Percentiles rank a stretch among this genome's conserved stretches.
phyloP scores from a whole-genome alignment of 345 rosid species.

The Syzygium oleosum region DNA sequence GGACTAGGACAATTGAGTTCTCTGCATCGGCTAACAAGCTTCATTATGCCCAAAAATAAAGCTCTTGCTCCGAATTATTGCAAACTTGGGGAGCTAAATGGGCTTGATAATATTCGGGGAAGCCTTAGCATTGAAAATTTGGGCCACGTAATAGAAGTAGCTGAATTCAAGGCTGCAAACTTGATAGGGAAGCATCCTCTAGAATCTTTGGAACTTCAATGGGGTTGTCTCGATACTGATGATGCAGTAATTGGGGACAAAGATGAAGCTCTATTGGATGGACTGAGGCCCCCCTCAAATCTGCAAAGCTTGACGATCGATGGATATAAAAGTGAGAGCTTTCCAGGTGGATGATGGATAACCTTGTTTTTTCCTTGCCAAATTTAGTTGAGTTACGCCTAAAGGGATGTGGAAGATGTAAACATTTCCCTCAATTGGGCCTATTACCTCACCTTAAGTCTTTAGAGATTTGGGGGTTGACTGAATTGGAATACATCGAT shows the following conservation, averaged over 20 bases:
- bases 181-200: not conserved
- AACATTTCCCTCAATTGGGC: constrained; percentile 9
- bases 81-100: not conserved
- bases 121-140: not conserved
- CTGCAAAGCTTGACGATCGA: constrained; percentile 2
- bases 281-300: constrained; percentile 5
- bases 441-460: constrained; percentile 10
- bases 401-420: constrained; percentile 7
- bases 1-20: not conserved
- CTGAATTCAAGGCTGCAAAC: not conserved
- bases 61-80: not conserved
- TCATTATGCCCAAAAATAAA: not conserved
- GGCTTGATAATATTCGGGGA: not conserved
- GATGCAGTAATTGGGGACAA: not conserved
- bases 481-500: constrained; percentile 3
- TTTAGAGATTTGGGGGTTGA: constrained; percentile 8
- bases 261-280: not conserved
- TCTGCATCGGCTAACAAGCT: not conserved
- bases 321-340: constrained; percentile 3
- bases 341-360: constrained; percentile 11
- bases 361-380: not conserved
- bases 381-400: constrained; percentile 2
- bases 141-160: not conserved
- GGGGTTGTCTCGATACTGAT: not conserved
- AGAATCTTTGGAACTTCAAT: not conserved